phyloP scores from a whole-genome alignment of 192 early-diverging fungal genomes.

The Coemansia javaensis region DNA sequence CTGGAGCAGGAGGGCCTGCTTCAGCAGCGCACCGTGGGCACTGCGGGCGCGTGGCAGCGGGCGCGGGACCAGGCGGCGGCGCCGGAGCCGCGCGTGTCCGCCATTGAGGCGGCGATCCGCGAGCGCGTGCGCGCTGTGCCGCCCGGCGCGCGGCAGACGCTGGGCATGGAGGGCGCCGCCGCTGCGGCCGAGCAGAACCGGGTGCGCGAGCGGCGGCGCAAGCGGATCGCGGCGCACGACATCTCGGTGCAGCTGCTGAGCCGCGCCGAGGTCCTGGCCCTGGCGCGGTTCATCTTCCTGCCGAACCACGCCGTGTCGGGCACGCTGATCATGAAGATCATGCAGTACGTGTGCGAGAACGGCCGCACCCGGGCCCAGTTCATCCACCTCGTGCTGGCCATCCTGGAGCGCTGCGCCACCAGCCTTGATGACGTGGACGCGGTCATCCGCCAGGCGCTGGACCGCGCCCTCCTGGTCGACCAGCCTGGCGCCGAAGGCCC shows the following conservation, averaged over 20 bases:
- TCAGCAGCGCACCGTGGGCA: conserved; percentile 12
- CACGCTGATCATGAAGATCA: conserved; percentile 26
- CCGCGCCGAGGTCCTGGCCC: conserved; percentile 68
- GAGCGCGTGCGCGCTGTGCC: conserved; percentile 23
- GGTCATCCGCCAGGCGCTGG: conserved; percentile 30
- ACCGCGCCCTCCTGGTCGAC: background rate
- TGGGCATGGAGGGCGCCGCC: background rate
- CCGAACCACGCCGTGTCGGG: conserved; percentile 78
- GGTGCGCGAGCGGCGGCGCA: conserved; percentile 30
- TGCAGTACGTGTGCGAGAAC: conserved; percentile 77
- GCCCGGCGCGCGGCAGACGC: background rate
- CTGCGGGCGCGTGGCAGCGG: conserved; percentile 1
- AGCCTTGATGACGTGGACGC: conserved; percentile 30
- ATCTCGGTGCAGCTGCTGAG: conserved; percentile 63
- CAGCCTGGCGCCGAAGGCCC: no score
- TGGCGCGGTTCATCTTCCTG: conserved; percentile 83
- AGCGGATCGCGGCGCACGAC: conserved; percentile 46
- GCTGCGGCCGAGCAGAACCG: conserved; percentile 13
- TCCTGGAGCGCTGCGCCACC: conserved; percentile 67
- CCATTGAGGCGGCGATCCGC: conserved; percentile 14
- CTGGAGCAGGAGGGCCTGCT: conserved; percentile 52
- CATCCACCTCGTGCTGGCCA: conserved; percentile 77
- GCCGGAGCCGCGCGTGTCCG: background rate
- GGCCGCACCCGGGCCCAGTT: conserved; percentile 77
- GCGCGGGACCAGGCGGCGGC: background rate